Evolutionary conservation across 768 basidiomycete genomes (phyloP).

Genomic region (Suillus placidus): DNA sequence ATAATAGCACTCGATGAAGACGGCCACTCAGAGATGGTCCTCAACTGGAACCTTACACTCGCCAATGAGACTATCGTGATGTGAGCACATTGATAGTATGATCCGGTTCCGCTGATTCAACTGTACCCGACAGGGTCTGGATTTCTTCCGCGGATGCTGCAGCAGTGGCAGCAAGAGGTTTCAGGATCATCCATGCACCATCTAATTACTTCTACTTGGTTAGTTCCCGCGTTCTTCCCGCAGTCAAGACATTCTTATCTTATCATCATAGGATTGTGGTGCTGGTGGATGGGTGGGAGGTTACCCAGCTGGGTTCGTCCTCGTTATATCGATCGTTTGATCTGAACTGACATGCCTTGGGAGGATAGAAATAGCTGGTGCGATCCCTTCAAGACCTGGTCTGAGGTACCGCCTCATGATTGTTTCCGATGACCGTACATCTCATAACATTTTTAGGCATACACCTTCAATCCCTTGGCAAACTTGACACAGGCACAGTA

Average conservation of each 20-base stretch:
- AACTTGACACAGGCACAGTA: constrained; percentile 41
- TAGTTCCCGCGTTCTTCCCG: constrained; percentile 7
- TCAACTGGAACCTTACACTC: constrained; percentile 42
- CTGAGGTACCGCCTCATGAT: constrained; percentile 32
- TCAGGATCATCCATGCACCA: constrained; percentile 49
- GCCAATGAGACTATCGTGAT: constrained; percentile 46
- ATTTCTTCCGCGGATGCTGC: constrained; percentile 45
- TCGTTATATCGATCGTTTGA: neutral
- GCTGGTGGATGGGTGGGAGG: constrained; percentile 49
- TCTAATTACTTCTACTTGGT: constrained; percentile 58
- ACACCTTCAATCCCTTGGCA: constrained; percentile 53
- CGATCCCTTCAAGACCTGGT: constrained; percentile 57
- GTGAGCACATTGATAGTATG: constrained; percentile 21
- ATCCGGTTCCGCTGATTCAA: neutral
- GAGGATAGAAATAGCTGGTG: constrained; percentile 46
- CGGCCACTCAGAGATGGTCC: constrained; percentile 46
- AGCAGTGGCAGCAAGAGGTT: constrained; percentile 42
- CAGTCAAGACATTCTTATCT: constrained; percentile 1
- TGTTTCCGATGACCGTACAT: constrained; percentile 14
- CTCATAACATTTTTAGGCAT: constrained; percentile 37
- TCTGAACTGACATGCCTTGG: neutral
- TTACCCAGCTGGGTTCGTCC: constrained; percentile 32
- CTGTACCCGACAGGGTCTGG: constrained; percentile 43
- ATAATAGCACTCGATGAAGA: neutral
- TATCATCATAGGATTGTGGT: constrained; percentile 44